Percentiles rank a stretch among this genome's conserved stretches.
Evolutionary conservation across 2,329 filamentous ascomycete genomes (phyloP).

Genomic region (Fusarium sacchari): DNA sequence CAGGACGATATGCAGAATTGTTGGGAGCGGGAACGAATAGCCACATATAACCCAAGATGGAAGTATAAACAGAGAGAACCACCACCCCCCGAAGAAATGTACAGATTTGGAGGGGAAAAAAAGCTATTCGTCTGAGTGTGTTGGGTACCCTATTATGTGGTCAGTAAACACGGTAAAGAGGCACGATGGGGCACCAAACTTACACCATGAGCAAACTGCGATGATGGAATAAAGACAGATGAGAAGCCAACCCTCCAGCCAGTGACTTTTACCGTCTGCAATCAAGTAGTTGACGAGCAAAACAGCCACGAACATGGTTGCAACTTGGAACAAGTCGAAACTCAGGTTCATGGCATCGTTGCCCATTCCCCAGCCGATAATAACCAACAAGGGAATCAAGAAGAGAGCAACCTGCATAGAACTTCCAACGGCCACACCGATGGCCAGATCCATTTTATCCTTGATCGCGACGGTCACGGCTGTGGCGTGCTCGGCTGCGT

Average conservation of each 20-base stretch:
- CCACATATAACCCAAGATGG: neutral
- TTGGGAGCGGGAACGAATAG: neutral
- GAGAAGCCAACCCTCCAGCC: slow-evolving; percentile 79
- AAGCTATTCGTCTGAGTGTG: slow-evolving; percentile 12
- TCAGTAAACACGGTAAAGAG: slow-evolving; percentile 8
- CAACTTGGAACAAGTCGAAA: slow-evolving; percentile 90
- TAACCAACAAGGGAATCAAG: slow-evolving; percentile 78
- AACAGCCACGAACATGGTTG: slow-evolving; percentile 83
- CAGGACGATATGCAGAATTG: neutral
- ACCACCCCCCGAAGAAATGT: neutral
- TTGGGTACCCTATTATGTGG: slow-evolving; percentile 33
- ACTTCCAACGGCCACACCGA: slow-evolving; percentile 81
- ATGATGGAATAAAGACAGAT: slow-evolving; percentile 85
- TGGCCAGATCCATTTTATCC: slow-evolving; percentile 87
- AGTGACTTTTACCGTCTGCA: slow-evolving; percentile 83
- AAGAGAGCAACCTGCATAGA: slow-evolving; percentile 86
- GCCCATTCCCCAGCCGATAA: slow-evolving; percentile 81
- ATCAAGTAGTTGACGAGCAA: slow-evolving; percentile 89
- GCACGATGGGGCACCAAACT: slow-evolving; percentile 44
- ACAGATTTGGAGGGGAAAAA: neutral
- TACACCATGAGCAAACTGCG: slow-evolving; percentile 72
- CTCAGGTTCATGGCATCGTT: slow-evolving; percentile 80
- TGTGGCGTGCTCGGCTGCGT: slow-evolving; percentile 84
- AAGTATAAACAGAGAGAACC: neutral
- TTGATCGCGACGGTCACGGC: slow-evolving; percentile 83